Percentiles rank a stretch among this genome's conserved stretches.
Evolutionary conservation across 23 red algal genomes (phyloP).

Genomic region (Gracilaria vermiculophylla): DNA sequence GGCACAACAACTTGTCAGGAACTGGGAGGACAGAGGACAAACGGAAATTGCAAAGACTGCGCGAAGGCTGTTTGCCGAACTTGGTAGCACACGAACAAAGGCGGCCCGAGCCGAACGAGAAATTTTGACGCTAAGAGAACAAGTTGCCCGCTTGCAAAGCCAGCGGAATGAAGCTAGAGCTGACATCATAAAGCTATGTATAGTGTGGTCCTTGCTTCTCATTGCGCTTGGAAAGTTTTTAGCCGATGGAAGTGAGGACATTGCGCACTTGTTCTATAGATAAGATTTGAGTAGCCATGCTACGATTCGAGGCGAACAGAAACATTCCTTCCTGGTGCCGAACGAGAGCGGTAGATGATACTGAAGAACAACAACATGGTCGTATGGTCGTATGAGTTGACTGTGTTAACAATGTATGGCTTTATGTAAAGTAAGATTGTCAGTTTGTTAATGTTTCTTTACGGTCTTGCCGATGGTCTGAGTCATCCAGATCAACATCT

Average conservation of each 20-base stretch:
- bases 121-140: neutral
- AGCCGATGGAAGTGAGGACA: neutral
- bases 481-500: slow-evolving; percentile 14
- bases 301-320: neutral
- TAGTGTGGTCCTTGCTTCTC: neutral
- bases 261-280: neutral
- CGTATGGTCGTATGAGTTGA: too few relatives aligned
- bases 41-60: slow-evolving; percentile 10
- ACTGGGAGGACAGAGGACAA: neutral
- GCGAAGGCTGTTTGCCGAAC: neutral
- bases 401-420: neutral
- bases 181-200: neutral
- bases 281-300: neutral
- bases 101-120: neutral
- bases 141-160: neutral
- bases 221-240: neutral
- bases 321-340: neutral
- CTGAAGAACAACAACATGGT: too few relatives aligned
- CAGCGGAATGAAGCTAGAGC: neutral
- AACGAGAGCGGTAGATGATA: too few relatives aligned
- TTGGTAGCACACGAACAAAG: neutral
- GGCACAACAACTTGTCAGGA: neutral
- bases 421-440: slow-evolving; percentile 34
- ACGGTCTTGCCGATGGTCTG: neutral
- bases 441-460: slow-evolving; percentile 17